Percentiles rank a stretch among this genome's conserved stretches.
phyloP scores from a whole-genome alignment of 139 green algal species.

The Trebouxia sp. region DNA sequence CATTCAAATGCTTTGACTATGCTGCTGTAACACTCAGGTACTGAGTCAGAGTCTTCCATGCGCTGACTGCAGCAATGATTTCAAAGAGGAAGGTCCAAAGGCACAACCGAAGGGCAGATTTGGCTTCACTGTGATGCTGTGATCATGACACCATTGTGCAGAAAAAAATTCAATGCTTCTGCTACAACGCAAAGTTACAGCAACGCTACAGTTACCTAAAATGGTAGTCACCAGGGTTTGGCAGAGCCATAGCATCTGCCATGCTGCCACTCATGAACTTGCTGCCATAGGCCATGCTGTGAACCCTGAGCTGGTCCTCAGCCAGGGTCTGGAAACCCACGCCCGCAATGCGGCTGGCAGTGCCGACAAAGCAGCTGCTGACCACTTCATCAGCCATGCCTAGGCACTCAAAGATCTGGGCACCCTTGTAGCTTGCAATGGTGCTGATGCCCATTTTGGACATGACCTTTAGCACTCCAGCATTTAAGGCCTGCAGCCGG shows the following conservation, averaged over 20 bases:
- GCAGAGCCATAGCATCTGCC: slow-evolving; percentile 57
- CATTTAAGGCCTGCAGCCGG: slow-evolving; percentile 46
- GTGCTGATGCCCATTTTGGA: slow-evolving; percentile 98
- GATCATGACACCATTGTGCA: too few relatives aligned
- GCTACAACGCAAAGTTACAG: too few relatives aligned
- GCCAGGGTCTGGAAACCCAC: slow-evolving; percentile 62
- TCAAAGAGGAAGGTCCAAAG: too few relatives aligned
- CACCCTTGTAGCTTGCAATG: slow-evolving; percentile 95
- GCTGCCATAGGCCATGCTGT: slow-evolving; percentile 66
- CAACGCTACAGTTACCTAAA: slow-evolving; percentile 47
- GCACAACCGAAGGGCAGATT: too few relatives aligned
- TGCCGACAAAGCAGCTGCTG: slow-evolving; percentile 85
- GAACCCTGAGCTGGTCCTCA: slow-evolving; percentile 74
- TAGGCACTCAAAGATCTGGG: slow-evolving; percentile 96
- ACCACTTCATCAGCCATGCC: slow-evolving; percentile 84
- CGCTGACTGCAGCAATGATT: too few relatives aligned
- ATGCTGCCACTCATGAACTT: slow-evolving; percentile 37
- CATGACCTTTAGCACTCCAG: slow-evolving; percentile 80
- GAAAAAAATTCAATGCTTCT: too few relatives aligned
- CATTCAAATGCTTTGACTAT: too few relatives aligned
- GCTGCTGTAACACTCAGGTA: too few relatives aligned
- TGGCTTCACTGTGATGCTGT: too few relatives aligned
- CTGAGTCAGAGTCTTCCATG: too few relatives aligned
- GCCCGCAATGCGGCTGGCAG: slow-evolving; percentile 80
- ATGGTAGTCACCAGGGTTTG: slow-evolving; percentile 85